phyloP scores from a whole-genome alignment of 164 flowering plant species.

The Brasenia schreberi region DNA sequence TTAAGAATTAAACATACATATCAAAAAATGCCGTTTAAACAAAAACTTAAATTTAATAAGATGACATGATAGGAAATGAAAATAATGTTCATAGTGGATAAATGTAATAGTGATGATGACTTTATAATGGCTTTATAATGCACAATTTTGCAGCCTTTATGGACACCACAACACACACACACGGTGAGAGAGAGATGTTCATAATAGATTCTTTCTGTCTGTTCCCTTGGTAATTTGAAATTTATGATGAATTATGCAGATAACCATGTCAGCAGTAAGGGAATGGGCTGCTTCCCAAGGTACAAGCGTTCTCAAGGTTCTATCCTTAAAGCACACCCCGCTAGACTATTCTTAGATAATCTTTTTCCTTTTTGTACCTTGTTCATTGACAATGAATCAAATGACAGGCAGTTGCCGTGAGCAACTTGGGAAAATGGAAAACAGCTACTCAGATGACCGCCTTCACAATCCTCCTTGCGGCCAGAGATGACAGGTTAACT shows the following conservation, averaged over 20 bases:
- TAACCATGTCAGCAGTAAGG: conserved; percentile 97
- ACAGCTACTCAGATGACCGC: conserved; percentile 95
- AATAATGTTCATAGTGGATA: too few species aligned
- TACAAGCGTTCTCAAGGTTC: conserved; percentile 68
- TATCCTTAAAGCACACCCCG: not conserved
- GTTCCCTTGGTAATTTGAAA: not conserved
- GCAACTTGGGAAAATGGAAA: conserved; percentile 95
- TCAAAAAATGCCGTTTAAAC: too few species aligned
- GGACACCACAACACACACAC: too few species aligned
- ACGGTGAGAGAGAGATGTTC: too few species aligned
- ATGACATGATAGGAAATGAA: too few species aligned
- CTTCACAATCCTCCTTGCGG: conserved; percentile 70
- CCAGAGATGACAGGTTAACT: conserved; percentile 66
- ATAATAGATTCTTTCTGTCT: too few species aligned
- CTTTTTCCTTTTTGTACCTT: not conserved
- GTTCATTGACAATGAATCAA: not conserved
- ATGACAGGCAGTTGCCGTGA: conserved; percentile 94
- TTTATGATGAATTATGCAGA: conserved; percentile 28
- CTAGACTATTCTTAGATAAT: not conserved
- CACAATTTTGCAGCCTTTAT: too few species aligned
- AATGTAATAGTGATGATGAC: too few species aligned
- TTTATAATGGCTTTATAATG: too few species aligned
- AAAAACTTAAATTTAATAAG: too few species aligned
- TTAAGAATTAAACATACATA: too few species aligned
- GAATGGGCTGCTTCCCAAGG: conserved; percentile 99